These are phyloP conservation scores for Coprinopsis marcescibilis DNA, from an alignment of 768 basidiomycete genomes.

Conservation along the genomic window DNA sequence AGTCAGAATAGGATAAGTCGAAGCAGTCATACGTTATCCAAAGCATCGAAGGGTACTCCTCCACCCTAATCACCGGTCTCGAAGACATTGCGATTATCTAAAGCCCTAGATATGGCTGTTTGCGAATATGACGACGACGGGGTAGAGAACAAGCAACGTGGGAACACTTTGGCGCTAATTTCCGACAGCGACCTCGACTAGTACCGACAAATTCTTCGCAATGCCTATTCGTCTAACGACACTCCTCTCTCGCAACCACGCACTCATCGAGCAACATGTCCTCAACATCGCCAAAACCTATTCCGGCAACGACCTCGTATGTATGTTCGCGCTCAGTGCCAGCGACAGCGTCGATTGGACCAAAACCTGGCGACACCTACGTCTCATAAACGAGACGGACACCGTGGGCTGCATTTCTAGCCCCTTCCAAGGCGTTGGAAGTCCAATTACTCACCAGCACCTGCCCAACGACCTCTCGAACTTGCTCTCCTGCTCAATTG, in stretches of 20 bases:
- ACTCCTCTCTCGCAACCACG: conserved; percentile 31
- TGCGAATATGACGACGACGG: conserved; percentile 2
- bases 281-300: conserved; percentile 24
- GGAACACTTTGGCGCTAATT: no score
- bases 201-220: conserved; percentile 1
- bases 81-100: not conserved
- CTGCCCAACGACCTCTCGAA: conserved; percentile 5
- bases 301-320: conserved; percentile 25
- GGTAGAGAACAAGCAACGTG: not conserved
- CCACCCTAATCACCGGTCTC: conserved; percentile 12
- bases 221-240: conserved; percentile 34
- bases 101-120: no score
- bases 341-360: conserved; percentile 35
- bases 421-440: conserved; percentile 29
- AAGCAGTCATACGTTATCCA: conserved; percentile 38
- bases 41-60: conserved; percentile 35
- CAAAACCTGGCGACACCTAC: conserved; percentile 32
- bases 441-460: no score
- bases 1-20: not conserved
- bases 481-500: conserved; percentile 50
- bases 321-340: conserved; percentile 48
- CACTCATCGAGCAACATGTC: conserved; percentile 30
- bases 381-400: conserved; percentile 25
- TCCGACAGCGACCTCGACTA: not conserved
- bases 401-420: conserved; percentile 63